Evolutionary conservation across 495 filamentous ascomycete genomes (phyloP).

Genomic region (Tuber umbilicatum): DNA sequence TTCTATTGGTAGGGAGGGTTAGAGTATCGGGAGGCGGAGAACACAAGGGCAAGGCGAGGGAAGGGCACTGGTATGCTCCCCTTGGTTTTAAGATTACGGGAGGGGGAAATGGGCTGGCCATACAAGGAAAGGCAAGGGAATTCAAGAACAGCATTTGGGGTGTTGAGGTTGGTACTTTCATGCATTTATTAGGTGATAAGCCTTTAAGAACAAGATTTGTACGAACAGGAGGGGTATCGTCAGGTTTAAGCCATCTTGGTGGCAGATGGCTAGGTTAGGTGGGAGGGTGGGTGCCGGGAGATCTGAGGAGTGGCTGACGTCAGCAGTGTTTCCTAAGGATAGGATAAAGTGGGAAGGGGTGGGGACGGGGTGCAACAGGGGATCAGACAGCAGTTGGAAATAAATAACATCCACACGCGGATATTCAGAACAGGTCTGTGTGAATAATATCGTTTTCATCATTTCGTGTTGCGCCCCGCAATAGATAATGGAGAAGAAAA

Average conservation of each 20-base stretch:
- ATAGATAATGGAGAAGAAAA: constrained; percentile 16
- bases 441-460: constrained; percentile 50
- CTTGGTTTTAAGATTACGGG: neutral
- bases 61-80: neutral
- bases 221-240: neutral
- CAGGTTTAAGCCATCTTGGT: neutral
- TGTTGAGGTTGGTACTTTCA: neutral
- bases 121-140: neutral
- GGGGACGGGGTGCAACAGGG: neutral
- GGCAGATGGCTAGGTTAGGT: neutral
- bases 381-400: constrained; percentile 77
- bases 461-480: constrained; percentile 13
- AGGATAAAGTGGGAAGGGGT: neutral
- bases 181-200: neutral
- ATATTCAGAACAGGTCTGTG: constrained; percentile 77
- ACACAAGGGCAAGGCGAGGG: neutral
- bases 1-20: neutral
- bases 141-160: neutral
- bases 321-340: neutral
- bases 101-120: neutral
- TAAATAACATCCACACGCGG: constrained; percentile 54
- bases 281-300: neutral
- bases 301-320: neutral
- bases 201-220: neutral
- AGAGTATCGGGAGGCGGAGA: neutral